phyloP scores from a whole-genome alignment of 2,329 filamentous ascomycete genomes.

The Aspergillus ibericus region DNA sequence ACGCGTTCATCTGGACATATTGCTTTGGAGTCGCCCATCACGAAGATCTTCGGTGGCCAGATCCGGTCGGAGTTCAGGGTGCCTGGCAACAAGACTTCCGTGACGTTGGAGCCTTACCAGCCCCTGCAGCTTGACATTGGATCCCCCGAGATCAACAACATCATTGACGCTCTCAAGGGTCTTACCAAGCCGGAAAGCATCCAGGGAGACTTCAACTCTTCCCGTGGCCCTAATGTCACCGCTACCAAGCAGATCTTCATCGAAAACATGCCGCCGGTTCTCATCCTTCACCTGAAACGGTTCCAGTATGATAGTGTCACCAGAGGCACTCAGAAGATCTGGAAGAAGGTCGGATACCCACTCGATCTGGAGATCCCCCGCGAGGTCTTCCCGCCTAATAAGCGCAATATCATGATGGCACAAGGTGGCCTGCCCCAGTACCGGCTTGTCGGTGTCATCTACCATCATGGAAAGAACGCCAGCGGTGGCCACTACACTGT shows the following conservation, averaged over 20 bases:
- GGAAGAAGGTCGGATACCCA: slow-evolving; percentile 96
- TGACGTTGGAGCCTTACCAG: slow-evolving; percentile 91
- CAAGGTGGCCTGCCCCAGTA: slow-evolving; percentile 78
- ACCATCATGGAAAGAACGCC: slow-evolving; percentile 96
- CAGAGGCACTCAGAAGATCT: slow-evolving; percentile 88
- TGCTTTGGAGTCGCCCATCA: slow-evolving; percentile 75
- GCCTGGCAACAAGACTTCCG: slow-evolving; percentile 82
- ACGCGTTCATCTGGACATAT: slow-evolving; percentile 81
- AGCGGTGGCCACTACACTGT: slow-evolving; percentile 96
- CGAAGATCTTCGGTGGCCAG: slow-evolving; percentile 90
- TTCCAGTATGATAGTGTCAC: slow-evolving; percentile 91
- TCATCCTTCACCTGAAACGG: slow-evolving; percentile 93
- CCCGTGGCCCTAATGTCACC: slow-evolving; percentile 71
- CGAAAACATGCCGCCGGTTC: slow-evolving; percentile 82
- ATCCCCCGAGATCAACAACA: slow-evolving; percentile 80
- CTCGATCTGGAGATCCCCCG: slow-evolving; percentile 90
- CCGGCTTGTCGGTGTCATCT: slow-evolving; percentile 83
- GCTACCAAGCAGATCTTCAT: slow-evolving; percentile 96
- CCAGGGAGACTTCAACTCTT: slow-evolving; percentile 78
- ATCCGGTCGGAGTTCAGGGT: slow-evolving; percentile 86
- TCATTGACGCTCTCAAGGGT: slow-evolving; percentile 83
- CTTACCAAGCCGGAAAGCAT: slow-evolving; percentile 81
- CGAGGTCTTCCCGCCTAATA: slow-evolving; percentile 79
- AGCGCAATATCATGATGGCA: slow-evolving; percentile 63
- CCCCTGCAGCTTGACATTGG: slow-evolving; percentile 94